These are phyloP conservation scores for Penicillium sp. DNA, from an alignment of 2,329 filamentous ascomycete genomes.

Conservation along the genomic window DNA sequence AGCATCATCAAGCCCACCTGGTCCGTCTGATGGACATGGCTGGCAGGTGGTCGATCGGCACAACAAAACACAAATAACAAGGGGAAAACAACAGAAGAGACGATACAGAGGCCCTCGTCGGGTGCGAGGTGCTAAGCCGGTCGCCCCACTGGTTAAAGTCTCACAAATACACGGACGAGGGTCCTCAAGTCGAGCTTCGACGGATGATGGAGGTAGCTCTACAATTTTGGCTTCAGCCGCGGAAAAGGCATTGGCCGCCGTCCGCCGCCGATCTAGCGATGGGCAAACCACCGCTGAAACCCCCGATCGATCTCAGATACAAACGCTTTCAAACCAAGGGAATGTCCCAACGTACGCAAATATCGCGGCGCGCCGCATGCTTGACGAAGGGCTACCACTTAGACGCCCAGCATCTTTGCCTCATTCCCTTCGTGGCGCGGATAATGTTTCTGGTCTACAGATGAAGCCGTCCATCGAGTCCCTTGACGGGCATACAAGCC, in stretches of 20 bases:
- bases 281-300: conserved; percentile 27
- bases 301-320: conserved; percentile 7
- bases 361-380: conserved; percentile 32
- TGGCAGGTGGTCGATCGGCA: conserved; percentile 39
- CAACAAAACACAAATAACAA: conserved; percentile 17
- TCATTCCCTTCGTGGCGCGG: conserved; percentile 13
- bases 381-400: conserved; percentile 14
- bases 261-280: conserved; percentile 45
- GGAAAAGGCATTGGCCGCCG: conserved; percentile 42
- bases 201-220: conserved; percentile 22
- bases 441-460: conserved; percentile 23
- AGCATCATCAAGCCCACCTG: conserved; percentile 28
- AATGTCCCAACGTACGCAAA: conserved; percentile 41
- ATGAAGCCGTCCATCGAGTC: conserved; percentile 39
- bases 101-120: conserved; percentile 21
- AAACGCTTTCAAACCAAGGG: conserved; percentile 23
- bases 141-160: conserved; percentile 30
- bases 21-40: conserved; percentile 28
- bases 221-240: conserved; percentile 39
- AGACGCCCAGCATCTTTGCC: conserved; percentile 29
- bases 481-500: conserved; percentile 28
- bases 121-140: conserved; percentile 23
- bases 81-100: conserved; percentile 9
- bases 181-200: conserved; percentile 28
- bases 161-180: conserved; percentile 36